These are phyloP conservation scores for Avena atlantica DNA, from an alignment of 176 grass and related monocot species.

Conservation along the genomic window DNA sequence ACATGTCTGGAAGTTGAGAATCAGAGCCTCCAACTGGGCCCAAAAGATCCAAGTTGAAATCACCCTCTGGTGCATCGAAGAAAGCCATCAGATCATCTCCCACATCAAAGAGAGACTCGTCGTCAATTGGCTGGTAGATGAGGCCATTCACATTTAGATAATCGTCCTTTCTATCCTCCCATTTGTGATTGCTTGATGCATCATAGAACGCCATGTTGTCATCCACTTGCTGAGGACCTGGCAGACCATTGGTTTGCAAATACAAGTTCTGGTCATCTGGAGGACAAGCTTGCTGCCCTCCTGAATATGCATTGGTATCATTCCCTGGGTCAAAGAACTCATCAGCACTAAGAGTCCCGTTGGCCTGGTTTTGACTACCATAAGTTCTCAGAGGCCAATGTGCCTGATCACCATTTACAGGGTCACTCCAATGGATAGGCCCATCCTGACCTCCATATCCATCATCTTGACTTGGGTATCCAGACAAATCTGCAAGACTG, in stretches of 20 bases:
- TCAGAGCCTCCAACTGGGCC: slow-evolving; percentile 27
- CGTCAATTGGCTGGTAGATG: slow-evolving; percentile 40
- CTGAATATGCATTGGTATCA: slow-evolving; percentile 41
- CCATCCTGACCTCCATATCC: slow-evolving; percentile 47
- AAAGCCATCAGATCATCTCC: slow-evolving; percentile 65
- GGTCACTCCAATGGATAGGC: slow-evolving; percentile 35
- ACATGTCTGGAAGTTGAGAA: slow-evolving; percentile 38
- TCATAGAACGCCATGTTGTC: slow-evolving; percentile 52
- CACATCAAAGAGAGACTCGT: slow-evolving; percentile 35
- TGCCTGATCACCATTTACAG: slow-evolving; percentile 38
- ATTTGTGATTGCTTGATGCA: slow-evolving; percentile 42
- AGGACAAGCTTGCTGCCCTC: slow-evolving; percentile 41
- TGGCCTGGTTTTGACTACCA: slow-evolving; percentile 54
- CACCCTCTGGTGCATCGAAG: slow-evolving; percentile 68
- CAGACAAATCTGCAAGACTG: slow-evolving; percentile 38
- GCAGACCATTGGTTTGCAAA: slow-evolving; percentile 45
- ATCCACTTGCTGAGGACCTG: slow-evolving; percentile 25
- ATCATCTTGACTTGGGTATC: slow-evolving; percentile 36
- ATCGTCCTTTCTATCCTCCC: slow-evolving; percentile 43
- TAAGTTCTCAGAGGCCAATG: slow-evolving; percentile 54
- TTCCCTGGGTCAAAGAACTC: slow-evolving; percentile 64
- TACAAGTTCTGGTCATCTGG: slow-evolving; percentile 41
- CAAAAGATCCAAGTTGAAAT: slow-evolving; percentile 59
- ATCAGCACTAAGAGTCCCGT: slow-evolving; percentile 52
- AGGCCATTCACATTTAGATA: slow-evolving; percentile 50